Evolutionary conservation across 2,329 filamentous ascomycete genomes (phyloP).

Genomic region (Cladosporium halotolerans): DNA sequence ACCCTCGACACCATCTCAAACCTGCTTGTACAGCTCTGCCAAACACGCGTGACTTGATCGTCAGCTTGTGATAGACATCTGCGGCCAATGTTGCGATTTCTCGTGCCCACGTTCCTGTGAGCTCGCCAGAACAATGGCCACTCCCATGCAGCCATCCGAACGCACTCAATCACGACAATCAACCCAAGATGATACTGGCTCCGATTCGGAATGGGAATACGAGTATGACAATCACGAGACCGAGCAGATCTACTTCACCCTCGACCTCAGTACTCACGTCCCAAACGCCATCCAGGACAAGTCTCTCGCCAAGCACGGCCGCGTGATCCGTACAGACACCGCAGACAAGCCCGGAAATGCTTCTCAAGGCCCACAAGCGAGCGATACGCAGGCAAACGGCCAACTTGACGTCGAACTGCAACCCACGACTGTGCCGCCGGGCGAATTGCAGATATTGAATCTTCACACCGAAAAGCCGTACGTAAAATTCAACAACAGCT

Average conservation of each 20-base stretch:
- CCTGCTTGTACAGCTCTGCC: background rate
- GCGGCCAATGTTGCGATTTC: background rate
- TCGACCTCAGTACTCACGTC: slow-evolving; percentile 48
- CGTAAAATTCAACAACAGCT: slow-evolving; percentile 68
- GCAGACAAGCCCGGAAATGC: background rate
- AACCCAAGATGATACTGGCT: slow-evolving; percentile 24
- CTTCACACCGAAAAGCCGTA: slow-evolving; percentile 71
- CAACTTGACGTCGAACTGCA: background rate
- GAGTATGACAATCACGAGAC: slow-evolving; percentile 54
- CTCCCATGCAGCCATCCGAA: background rate
- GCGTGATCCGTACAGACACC: background rate
- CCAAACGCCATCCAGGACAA: slow-evolving; percentile 21
- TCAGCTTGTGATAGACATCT: background rate
- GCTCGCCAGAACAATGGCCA: background rate
- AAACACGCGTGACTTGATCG: background rate
- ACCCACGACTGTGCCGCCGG: slow-evolving; percentile 22
- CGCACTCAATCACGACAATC: background rate
- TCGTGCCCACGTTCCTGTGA: background rate
- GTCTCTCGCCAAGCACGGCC: slow-evolving; percentile 9
- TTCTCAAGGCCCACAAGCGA: background rate
- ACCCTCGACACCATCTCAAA: background rate
- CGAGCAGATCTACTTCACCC: slow-evolving; percentile 54
- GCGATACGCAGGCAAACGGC: background rate
- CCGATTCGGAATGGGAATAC: slow-evolving; percentile 54
- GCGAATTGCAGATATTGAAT: slow-evolving; percentile 67